phyloP scores from a whole-genome alignment of 2,329 filamentous ascomycete genomes.

The Alternaria panax region DNA sequence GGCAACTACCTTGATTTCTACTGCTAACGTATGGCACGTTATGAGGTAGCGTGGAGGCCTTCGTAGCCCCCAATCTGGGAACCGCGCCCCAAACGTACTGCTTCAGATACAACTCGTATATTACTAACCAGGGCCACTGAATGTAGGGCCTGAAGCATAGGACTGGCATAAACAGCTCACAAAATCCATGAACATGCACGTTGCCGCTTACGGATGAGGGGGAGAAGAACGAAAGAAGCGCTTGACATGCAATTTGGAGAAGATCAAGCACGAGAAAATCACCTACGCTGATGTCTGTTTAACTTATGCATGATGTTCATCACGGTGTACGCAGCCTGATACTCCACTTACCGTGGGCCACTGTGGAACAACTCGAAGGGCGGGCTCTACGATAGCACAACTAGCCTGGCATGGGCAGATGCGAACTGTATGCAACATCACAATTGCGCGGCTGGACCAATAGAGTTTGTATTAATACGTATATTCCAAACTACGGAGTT shows the following conservation, averaged over 20 bases:
- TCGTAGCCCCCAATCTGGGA: not conserved
- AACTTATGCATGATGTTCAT: not conserved
- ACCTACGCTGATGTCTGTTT: not conserved
- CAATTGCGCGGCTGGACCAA: slow-evolving; percentile 10
- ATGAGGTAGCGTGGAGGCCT: not conserved
- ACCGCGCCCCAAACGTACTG: not conserved
- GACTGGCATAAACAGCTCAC: not conserved
- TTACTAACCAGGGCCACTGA: not conserved
- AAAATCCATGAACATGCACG: not conserved
- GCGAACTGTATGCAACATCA: slow-evolving; percentile 6
- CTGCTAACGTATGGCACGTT: not conserved
- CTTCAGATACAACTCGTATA: not conserved
- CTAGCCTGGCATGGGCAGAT: not conserved
- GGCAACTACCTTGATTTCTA: not conserved
- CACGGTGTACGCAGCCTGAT: not conserved
- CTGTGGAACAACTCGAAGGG: not conserved
- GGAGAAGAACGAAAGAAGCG: not conserved
- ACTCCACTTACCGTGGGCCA: not conserved
- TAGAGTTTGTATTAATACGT: slow-evolving; percentile 24
- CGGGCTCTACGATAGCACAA: not conserved
- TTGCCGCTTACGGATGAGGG: not conserved
- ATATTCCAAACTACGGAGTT: slow-evolving; percentile 27
- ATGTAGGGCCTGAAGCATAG: not conserved
- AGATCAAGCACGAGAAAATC: not conserved
- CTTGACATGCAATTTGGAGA: not conserved